Evolutionary conservation across 805 yeast species (phyloP), one percentile per base, ranked within the genome.

Genomic region (Kuraishia piskuri): DNA sequence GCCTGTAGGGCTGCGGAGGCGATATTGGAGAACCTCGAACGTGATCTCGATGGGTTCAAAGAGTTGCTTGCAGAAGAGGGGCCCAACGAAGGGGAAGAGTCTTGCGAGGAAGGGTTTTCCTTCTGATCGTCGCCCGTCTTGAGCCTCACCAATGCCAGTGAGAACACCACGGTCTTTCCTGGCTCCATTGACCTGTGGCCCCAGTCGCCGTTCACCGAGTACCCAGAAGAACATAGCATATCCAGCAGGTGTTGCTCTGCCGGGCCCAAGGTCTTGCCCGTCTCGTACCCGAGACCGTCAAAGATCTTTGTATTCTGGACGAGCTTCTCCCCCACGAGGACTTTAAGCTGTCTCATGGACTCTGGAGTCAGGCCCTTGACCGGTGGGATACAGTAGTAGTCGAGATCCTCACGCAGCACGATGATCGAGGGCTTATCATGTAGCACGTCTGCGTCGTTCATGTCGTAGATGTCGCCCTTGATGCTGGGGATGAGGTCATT

Each of bases 161-260:
- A 88, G 59, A 86, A 83, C 48, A 94, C 78, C n/a, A 90, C 92
- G 12, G 97, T 86, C 63, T 87, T 87, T 55, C 83, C 82, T 1
- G 95, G 92, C 65, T 91, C 97, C 59, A 86, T 76, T n/a, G 88
- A 82, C 57, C 99, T 76, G 63, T 83, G 84, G 3, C 96, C 97
- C 99, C 99, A 94, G 17, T 67, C 61, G 26, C 87, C 89, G 21
- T 74, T 73, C 12, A 77, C 69, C 2, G 72, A 68, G 58, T 90
- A 88, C 1, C 99, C 99, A 0, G 96, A 85, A 0, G 92, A 77
- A 62, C 97, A 90, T 53, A 94, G 77, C 99, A 94, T 94, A 57
- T 90, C 97, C 71, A 89, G 79, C 49, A 94, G 75, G 68, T 92
- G 98, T 68, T 88, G 92, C 67, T 94, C 99, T 0, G 99, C 98